phyloP scores from a whole-genome alignment of 768 basidiomycete species.

The Mycena sanguinolenta region DNA sequence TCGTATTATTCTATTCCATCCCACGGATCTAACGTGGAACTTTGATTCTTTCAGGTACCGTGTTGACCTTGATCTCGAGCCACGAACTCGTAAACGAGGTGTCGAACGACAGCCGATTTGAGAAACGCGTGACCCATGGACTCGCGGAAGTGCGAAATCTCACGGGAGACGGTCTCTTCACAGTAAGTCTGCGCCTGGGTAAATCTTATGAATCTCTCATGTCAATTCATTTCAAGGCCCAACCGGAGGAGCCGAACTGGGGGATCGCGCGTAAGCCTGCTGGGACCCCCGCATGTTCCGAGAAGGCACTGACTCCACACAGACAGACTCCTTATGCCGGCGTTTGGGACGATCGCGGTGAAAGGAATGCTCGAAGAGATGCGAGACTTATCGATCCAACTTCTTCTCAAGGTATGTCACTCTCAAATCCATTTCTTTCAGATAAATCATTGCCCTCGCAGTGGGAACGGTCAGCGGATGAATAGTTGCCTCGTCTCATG shows the following conservation, averaged over 20 bases:
- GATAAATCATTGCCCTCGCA: no score
- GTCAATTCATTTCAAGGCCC: background rate
- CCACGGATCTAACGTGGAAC: background rate
- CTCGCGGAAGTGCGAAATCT: slow-evolving; percentile 15
- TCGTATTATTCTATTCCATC: slow-evolving; percentile 26
- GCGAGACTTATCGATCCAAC: slow-evolving; percentile 59
- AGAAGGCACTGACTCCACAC: background rate
- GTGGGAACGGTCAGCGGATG: slow-evolving; percentile 30
- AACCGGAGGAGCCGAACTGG: slow-evolving; percentile 14
- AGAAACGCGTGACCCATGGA: slow-evolving; percentile 7
- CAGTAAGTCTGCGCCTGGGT: background rate
- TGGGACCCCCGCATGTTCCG: no score
- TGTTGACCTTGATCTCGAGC: background rate
- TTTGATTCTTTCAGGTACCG: slow-evolving; percentile 6
- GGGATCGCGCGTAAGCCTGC: slow-evolving; percentile 24
- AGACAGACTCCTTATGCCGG: slow-evolving; percentile 32
- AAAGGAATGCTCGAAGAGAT: slow-evolving; percentile 61
- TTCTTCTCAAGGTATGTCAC: slow-evolving; percentile 57
- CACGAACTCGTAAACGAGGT: slow-evolving; percentile 18
- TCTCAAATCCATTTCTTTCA: no score
- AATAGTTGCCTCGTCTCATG: no score
- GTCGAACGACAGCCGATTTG: slow-evolving; percentile 25
- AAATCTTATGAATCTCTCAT: background rate
- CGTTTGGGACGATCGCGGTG: slow-evolving; percentile 23
- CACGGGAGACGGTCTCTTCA: slow-evolving; percentile 13